Percentiles rank a stretch among this genome's conserved stretches.
These are phyloP conservation scores for Pichia sorboxylosa DNA, from an alignment of 1,139 yeast genomes.

Conservation along the genomic window DNA sequence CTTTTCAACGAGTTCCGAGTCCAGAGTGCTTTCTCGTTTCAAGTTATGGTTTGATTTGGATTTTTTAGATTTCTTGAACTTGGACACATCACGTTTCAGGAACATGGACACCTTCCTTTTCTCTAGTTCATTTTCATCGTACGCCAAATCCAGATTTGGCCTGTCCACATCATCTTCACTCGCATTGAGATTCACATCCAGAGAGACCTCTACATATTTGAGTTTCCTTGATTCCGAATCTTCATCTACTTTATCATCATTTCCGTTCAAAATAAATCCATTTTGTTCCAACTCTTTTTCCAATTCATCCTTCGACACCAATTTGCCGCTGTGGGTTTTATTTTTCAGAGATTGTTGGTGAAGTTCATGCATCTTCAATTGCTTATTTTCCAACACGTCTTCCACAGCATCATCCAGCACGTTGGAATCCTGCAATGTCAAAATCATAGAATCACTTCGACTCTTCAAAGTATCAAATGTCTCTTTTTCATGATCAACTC, in stretches of 20 bases:
- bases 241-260: background rate
- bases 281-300: background rate
- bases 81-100: slow-evolving; percentile 17
- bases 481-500: slow-evolving; percentile 1
- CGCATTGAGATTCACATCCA: no score
- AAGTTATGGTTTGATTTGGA: slow-evolving; percentile 6
- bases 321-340: slow-evolving; percentile 17
- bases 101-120: slow-evolving; percentile 20
- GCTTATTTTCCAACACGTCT: slow-evolving; percentile 34
- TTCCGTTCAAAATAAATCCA: no score
- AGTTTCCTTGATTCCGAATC: slow-evolving; percentile 9
- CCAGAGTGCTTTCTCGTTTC: slow-evolving; percentile 13
- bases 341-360: slow-evolving; percentile 25
- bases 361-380: no score
- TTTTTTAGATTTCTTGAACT: slow-evolving; percentile 17
- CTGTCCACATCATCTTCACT: slow-evolving; percentile 21
- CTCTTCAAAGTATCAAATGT: background rate
- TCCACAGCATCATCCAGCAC: slow-evolving; percentile 7
- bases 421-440: slow-evolving; percentile 51
- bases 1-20: slow-evolving; percentile 16
- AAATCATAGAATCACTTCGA: slow-evolving; percentile 26
- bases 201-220: slow-evolving; percentile 24
- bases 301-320: slow-evolving; percentile 5
- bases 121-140: slow-evolving; percentile 19
- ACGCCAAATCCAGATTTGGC: slow-evolving; percentile 14